Evolutionary conservation across 2,329 filamentous ascomycete genomes (phyloP).

Genomic region (Harringtonia lauricola): DNA sequence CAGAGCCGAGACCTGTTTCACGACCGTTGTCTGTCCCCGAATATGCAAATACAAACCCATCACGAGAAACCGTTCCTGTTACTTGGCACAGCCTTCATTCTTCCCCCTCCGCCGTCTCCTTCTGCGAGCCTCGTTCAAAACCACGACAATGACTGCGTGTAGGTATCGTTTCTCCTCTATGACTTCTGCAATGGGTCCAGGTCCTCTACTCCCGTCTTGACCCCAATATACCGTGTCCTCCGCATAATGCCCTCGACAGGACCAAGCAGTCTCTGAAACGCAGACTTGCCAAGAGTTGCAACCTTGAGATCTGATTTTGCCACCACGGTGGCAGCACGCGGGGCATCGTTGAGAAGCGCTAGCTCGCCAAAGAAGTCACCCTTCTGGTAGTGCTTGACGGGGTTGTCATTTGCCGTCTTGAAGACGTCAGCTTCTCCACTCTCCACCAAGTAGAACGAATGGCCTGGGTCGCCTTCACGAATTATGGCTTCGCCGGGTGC

Average conservation of each 20-base stretch:
- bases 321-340: slow-evolving; percentile 79
- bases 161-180: background rate
- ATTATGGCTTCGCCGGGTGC: slow-evolving; percentile 75
- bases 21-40: too few species aligned
- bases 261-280: slow-evolving; percentile 85
- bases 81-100: too few species aligned
- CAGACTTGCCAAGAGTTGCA: slow-evolving; percentile 81
- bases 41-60: too few species aligned
- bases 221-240: slow-evolving; percentile 54
- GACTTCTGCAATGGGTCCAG: slow-evolving; percentile 50
- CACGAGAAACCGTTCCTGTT: too few species aligned
- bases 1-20: too few species aligned
- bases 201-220: slow-evolving; percentile 52
- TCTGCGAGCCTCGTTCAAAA: background rate
- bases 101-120: too few species aligned
- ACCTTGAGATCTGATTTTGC: slow-evolving; percentile 85
- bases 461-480: slow-evolving; percentile 78
- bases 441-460: slow-evolving; percentile 87
- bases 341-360: slow-evolving; percentile 84
- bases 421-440: slow-evolving; percentile 76
- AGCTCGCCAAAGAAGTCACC: slow-evolving; percentile 97
- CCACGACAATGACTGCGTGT: background rate
- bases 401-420: slow-evolving; percentile 59
- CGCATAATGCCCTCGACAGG: slow-evolving; percentile 93
- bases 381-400: slow-evolving; percentile 74